Percentiles rank a stretch among this genome's conserved stretches.
Evolutionary conservation across 176 grass and related monocot genomes (phyloP).

Genomic region (Bromus sterilis): DNA sequence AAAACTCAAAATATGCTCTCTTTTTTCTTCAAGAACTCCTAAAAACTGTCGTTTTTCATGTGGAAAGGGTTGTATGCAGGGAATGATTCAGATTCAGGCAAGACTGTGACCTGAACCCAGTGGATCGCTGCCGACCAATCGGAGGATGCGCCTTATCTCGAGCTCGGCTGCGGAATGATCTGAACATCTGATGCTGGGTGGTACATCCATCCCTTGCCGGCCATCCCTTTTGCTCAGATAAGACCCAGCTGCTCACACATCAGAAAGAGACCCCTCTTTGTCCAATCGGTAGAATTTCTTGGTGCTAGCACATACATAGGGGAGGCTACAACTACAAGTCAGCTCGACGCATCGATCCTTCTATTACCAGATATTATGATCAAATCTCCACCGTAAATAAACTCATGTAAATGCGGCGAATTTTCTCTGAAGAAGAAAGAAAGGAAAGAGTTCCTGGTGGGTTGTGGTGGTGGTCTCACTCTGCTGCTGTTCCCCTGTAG

Average conservation of each 20-base stretch:
- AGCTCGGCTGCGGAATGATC: conserved; percentile 1
- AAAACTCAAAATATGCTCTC: neutral
- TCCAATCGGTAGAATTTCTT: neutral
- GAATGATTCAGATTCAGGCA: neutral
- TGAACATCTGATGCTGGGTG: neutral
- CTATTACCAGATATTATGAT: neutral
- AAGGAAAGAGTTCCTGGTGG: neutral
- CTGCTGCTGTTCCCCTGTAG: neutral
- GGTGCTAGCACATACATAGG: neutral
- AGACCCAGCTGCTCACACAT: neutral
- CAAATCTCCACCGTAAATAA: neutral
- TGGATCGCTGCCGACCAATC: neutral
- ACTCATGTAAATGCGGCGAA: no score
- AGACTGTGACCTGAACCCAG: conserved; percentile 1
- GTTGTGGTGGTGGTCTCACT: neutral
- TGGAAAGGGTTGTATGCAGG: neutral
- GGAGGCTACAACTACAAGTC: neutral
- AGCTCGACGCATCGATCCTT: neutral
- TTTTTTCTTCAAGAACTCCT: no score
- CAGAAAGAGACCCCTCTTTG: conserved; percentile 1
- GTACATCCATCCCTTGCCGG: neutral
- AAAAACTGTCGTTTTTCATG: neutral
- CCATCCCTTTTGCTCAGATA: conserved; percentile 29
- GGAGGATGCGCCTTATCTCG: neutral
- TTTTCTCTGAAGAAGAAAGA: neutral